Base-by-base conservation (phyloP, 2,329 filamentous ascomycete genomes). In the Eutypella sp. region DNA sequence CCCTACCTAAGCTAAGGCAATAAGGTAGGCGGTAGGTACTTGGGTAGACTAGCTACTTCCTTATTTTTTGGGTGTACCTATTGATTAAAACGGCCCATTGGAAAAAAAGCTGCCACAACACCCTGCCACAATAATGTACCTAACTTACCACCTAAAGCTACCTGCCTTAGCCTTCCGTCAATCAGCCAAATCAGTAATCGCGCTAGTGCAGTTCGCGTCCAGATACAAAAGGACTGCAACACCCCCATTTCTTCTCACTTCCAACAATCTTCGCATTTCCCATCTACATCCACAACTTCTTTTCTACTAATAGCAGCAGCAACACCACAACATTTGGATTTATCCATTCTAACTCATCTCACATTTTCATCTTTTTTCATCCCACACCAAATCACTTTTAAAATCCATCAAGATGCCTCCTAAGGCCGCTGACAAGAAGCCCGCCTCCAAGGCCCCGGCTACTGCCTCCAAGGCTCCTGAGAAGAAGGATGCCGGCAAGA, bases 401-500 rank as follows among this genome's bases (percentile, higher is more conserved):
- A n/a, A n/a, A n/a, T n/a, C n/a, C n/a, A 41, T 64, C 69, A 84
- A 85, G 87, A 97, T 97, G 93, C 82, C 93, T 78, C 92, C 93
- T 70, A 97, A 97, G 81, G 85, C 87, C 68, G 92, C 92, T 68
- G 87, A 95, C 78, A 97, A 97, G 89, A 96, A 96, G 83, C 91
- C 92, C 75, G 92, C 88, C 78, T 82, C 89, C 77, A 97, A 97
- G 89, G 92, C 92, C 63, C 90, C 92, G 50, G 88, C 75, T 44
- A 79, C 87, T 67, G 79, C 79, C 57, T 78, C 75, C 62, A 82
- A 82, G 76, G 78, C 77, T 54, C 78, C 78, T 47, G 91, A 96
- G 84, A 96, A 96, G 87, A 96, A 97, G 86, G 92, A 97, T 77
- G 93, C 92, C 57, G 93, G 92, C 80, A 99, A 99, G 89, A 99